Conservation (phyloP, 2,329 filamentous ascomycete species). For the Zymoseptoria tritici region DNA sequence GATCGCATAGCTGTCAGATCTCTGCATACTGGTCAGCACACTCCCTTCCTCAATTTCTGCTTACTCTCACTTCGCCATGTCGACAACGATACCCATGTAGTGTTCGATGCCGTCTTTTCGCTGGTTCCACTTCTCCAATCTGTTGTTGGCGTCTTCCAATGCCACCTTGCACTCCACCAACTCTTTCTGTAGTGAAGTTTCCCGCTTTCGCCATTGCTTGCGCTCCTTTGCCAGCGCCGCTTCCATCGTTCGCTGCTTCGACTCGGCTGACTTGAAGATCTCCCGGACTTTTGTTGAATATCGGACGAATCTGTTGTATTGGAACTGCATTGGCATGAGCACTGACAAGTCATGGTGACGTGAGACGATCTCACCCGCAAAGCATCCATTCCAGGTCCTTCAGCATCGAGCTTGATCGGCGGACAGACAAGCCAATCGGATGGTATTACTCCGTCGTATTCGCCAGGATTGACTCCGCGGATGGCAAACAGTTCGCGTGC, state of each 20-base stretch:
- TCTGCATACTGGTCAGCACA: conserved; percentile 12
- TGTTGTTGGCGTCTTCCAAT: conserved; percentile 20
- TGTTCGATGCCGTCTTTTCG: conserved; percentile 29
- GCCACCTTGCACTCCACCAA: conserved; percentile 14
- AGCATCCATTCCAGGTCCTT: conserved; percentile 34
- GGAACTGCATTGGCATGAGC: conserved; percentile 35
- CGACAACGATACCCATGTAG: conserved; percentile 30
- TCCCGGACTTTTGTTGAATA: conserved; percentile 25
- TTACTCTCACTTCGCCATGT: conserved; percentile 26
- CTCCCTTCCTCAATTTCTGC: neutral
- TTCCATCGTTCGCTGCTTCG: conserved; percentile 18
- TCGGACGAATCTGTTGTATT: conserved; percentile 35
- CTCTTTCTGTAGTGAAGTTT: conserved; percentile 12
- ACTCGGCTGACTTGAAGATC: conserved; percentile 18
- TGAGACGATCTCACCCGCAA: conserved; percentile 30
- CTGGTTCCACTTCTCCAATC: conserved; percentile 28
- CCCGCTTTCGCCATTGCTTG: conserved; percentile 15
- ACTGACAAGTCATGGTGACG: neutral
- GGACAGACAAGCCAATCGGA: conserved; percentile 37
- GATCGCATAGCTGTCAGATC: conserved; percentile 26
- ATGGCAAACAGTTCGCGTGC: conserved; percentile 38
- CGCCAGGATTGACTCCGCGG: conserved; percentile 35
- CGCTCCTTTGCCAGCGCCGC: conserved; percentile 20
- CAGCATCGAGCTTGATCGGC: conserved; percentile 33
- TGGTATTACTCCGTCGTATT: conserved; percentile 40